Conservation (phyloP, 108 stramenopile genomes). For the Skeletonema costatum region DNA sequence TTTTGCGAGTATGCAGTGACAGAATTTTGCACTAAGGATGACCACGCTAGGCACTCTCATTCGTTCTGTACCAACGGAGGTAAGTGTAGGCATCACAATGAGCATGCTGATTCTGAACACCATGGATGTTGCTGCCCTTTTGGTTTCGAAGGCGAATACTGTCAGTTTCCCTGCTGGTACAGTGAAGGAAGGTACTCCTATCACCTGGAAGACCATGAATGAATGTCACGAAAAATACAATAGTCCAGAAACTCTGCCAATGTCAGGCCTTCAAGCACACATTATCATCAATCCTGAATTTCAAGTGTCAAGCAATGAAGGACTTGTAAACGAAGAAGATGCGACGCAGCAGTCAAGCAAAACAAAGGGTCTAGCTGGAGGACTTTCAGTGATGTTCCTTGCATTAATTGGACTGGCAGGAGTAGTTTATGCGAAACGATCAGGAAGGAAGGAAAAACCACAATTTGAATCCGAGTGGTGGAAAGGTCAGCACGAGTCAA, state of each 20-base stretch:
- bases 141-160: conserved; percentile 44
- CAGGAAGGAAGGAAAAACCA: neutral
- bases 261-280: neutral
- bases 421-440: conserved; percentile 22
- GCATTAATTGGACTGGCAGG: neutral
- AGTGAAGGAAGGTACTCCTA: conserved; percentile 14
- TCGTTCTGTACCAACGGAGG: conserved; percentile 46
- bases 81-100: conserved; percentile 31
- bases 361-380: neutral
- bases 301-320: neutral
- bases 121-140: conserved; percentile 47
- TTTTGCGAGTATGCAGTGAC: conserved; percentile 48
- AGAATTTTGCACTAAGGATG: conserved; percentile 39
- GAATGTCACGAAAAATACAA: conserved; percentile 25
- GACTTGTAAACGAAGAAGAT: neutral
- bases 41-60: conserved; percentile 11
- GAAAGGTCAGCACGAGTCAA: conserved; percentile 8
- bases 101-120: conserved; percentile 27
- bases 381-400: neutral
- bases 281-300: conserved; percentile 12
- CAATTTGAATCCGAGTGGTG: conserved; percentile 28
- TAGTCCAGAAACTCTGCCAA: neutral
- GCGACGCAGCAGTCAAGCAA: neutral
- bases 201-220: conserved; percentile 30
- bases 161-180: conserved; percentile 35